Percentiles rank a stretch among this genome's conserved stretches.
phyloP scores from a whole-genome alignment of 495 filamentous ascomycete genomes.

The Penicillium samsonianum region DNA sequence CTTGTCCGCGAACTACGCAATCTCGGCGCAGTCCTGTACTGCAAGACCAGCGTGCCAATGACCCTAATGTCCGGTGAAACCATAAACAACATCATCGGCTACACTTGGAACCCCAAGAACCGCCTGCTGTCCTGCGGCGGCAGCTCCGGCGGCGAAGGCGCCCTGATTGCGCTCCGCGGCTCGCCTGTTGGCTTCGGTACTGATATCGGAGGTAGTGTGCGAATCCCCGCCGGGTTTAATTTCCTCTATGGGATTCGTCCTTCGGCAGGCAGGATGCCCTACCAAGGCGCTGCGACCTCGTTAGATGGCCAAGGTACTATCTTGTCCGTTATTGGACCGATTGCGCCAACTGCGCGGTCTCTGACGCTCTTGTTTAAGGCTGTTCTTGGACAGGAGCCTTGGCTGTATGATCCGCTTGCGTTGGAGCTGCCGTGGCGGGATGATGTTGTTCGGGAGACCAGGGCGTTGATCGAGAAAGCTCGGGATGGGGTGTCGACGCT shows the following conservation, averaged over 20 bases:
- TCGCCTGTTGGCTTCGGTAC: constrained; percentile 62
- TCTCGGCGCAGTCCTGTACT: constrained; percentile 63
- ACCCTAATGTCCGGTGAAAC: constrained; percentile 65
- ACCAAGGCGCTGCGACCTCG: constrained; percentile 45
- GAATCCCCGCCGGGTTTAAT: constrained; percentile 67
- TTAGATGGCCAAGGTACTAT: constrained; percentile 62
- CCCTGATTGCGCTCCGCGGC: constrained; percentile 55
- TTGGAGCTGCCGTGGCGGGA: constrained; percentile 64
- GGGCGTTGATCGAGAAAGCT: constrained; percentile 40
- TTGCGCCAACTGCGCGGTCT: constrained; percentile 51
- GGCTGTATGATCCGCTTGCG: constrained; percentile 64
- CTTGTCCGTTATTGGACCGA: constrained; percentile 59
- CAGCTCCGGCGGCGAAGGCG: constrained; percentile 66
- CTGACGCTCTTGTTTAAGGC: constrained; percentile 56
- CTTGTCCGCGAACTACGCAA: constrained; percentile 54
- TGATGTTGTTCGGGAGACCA: constrained; percentile 48
- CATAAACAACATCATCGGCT: constrained; percentile 55
- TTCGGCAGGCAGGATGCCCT: constrained; percentile 48
- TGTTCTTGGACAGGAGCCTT: constrained; percentile 57
- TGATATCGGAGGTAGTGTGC: constrained; percentile 71
- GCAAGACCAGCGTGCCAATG: constrained; percentile 64
- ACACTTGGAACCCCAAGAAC: constrained; percentile 54
- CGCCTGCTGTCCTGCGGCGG: constrained; percentile 50
- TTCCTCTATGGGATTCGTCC: constrained; percentile 58
- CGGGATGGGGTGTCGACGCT: constrained; percentile 36